Percentiles rank a stretch among this genome's conserved stretches.
Conservation (phyloP, 164 flowering plant species). For the Vitis rotundifolia region DNA sequence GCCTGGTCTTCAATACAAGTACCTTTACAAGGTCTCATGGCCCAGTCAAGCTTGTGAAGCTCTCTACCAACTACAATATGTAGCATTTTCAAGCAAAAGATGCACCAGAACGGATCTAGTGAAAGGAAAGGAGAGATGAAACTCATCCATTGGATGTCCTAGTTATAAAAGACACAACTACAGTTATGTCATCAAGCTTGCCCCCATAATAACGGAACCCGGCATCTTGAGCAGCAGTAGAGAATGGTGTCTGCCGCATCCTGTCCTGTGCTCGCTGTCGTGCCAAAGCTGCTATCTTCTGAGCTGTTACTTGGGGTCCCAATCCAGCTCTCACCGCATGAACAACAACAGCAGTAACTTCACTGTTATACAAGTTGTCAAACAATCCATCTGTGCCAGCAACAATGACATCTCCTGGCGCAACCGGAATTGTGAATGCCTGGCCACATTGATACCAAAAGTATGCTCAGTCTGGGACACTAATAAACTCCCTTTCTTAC, state of each 20-base stretch:
- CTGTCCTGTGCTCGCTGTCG: slow-evolving; percentile 50
- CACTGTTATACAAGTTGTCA: slow-evolving; percentile 61
- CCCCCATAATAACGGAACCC: slow-evolving; percentile 61
- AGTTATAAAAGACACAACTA: slow-evolving; percentile 60
- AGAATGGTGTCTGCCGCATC: slow-evolving; percentile 54
- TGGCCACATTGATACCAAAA: slow-evolving; percentile 16
- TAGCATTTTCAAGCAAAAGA: background rate
- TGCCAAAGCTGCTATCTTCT: slow-evolving; percentile 59
- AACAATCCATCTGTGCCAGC: slow-evolving; percentile 77
- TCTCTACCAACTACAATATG: background rate
- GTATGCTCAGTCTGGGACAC: background rate
- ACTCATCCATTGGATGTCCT: slow-evolving; percentile 20
- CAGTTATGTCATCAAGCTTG: slow-evolving; percentile 70
- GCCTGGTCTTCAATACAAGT: background rate
- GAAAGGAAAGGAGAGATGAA: background rate
- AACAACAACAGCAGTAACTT: slow-evolving; percentile 48
- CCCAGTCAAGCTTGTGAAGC: background rate
- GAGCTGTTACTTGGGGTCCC: slow-evolving; percentile 49
- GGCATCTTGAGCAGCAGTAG: slow-evolving; percentile 65
- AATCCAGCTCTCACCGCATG: slow-evolving; percentile 44
- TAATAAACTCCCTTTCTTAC: too few species aligned
- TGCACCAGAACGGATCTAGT: background rate
- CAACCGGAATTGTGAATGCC: slow-evolving; percentile 57
- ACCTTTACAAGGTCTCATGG: background rate
- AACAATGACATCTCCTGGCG: slow-evolving; percentile 58